Conservation (phyloP, 306 rosid species). For the Prunus kanzakura region DNA sequence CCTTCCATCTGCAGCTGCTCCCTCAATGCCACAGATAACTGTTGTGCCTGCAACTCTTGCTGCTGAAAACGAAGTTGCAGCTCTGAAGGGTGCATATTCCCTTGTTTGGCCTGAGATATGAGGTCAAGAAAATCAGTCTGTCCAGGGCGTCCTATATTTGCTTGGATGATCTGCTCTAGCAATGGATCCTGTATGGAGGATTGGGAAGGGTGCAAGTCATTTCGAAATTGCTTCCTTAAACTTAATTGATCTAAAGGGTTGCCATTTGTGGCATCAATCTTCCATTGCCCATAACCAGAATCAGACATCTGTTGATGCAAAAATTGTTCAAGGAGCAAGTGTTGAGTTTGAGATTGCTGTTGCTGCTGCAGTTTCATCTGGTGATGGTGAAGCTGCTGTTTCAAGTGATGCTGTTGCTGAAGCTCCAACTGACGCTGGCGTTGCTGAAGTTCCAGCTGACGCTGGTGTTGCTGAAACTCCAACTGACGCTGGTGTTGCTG, state of each 20-base stretch:
- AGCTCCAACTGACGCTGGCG: conserved; percentile 51
- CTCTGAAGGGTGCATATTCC: conserved; percentile 44
- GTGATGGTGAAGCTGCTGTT: conserved; percentile 43
- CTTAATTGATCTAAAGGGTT: conserved; percentile 51
- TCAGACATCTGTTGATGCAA: conserved; percentile 56
- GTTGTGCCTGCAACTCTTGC: conserved; percentile 54
- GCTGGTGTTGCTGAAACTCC: conserved; percentile 14
- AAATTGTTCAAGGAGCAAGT: conserved; percentile 53
- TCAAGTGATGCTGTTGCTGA: conserved; percentile 27
- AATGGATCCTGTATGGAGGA: conserved; percentile 54
- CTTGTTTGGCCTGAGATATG: conserved; percentile 53
- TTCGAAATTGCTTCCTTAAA: conserved; percentile 36
- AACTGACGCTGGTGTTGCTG: conserved; percentile 35
- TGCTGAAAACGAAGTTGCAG: conserved; percentile 54
- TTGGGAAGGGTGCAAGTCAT: conserved; percentile 50
- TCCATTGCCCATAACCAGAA: conserved; percentile 48
- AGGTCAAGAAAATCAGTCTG: conserved; percentile 54
- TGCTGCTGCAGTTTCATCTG: conserved; percentile 59
- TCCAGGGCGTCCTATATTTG: conserved; percentile 49
- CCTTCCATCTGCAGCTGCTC: conserved; percentile 58
- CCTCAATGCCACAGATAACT: conserved; percentile 53
- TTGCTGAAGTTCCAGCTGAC: conserved; percentile 16
- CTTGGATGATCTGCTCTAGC: conserved; percentile 56
- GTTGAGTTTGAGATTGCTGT: conserved; percentile 59
- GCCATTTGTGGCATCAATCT: conserved; percentile 44